Conservation (phyloP, 495 filamentous ascomycete species). For the Neurospora tetraspora region DNA sequence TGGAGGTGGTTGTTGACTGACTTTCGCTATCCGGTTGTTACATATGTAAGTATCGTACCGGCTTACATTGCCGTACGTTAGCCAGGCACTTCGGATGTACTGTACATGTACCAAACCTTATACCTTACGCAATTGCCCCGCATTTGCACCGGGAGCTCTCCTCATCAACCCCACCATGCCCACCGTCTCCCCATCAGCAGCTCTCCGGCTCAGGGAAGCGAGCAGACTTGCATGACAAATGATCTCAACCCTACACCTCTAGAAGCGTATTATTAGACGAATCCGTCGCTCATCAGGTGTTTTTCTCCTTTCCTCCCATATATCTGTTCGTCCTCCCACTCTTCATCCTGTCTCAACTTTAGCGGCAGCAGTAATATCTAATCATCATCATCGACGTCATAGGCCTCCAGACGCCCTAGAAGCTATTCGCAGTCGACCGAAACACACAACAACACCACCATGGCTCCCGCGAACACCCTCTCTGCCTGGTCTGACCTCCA, state of each 20-base stretch:
- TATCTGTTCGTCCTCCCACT: background rate
- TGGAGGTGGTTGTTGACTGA: background rate
- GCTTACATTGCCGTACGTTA: background rate
- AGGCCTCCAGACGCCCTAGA: background rate
- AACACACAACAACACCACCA: slow-evolving; percentile 11
- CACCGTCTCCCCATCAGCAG: background rate
- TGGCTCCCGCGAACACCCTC: slow-evolving; percentile 69
- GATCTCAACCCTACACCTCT: background rate
- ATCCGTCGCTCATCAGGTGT: background rate
- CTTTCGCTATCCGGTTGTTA: background rate
- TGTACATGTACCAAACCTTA: background rate
- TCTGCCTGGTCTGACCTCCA: slow-evolving; percentile 80
- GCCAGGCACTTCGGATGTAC: background rate
- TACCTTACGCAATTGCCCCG: background rate
- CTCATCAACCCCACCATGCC: background rate
- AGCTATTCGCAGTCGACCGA: background rate
- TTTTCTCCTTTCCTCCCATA: background rate
- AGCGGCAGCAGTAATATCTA: background rate
- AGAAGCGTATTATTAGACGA: background rate
- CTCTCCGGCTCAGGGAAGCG: background rate
- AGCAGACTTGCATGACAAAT: background rate
- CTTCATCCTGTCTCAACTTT: background rate
- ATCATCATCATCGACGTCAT: background rate
- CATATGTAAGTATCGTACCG: background rate
- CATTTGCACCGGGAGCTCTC: background rate